A percentile compares a stretch with the other conserved stretches of the same genome.
Conservation (phyloP, 1,284 basidiomycete genomes). For the Fomitopsis schrenkii region DNA sequence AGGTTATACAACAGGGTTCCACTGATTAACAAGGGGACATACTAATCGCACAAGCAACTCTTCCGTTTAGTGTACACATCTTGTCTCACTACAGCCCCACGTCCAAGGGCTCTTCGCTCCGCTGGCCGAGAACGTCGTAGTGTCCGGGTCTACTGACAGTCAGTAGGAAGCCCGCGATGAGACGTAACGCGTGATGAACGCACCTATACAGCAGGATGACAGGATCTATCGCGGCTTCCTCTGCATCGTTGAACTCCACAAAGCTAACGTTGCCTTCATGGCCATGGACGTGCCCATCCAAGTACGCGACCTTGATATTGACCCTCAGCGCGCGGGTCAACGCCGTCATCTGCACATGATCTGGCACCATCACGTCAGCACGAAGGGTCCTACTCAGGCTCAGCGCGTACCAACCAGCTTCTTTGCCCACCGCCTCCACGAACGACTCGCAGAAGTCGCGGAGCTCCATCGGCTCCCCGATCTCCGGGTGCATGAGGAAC, state of each 20-base stretch:
- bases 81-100: not conserved
- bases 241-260: slow-evolving; percentile 60
- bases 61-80: too few relatives aligned
- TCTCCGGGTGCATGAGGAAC: slow-evolving; percentile 76
- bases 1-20: not conserved
- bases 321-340: slow-evolving; percentile 66
- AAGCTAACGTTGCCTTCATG: slow-evolving; percentile 55
- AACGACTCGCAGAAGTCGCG: slow-evolving; percentile 71
- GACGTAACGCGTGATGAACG: slow-evolving; percentile 17
- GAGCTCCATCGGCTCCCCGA: slow-evolving; percentile 53
- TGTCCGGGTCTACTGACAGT: slow-evolving; percentile 27
- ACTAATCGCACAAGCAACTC: not conserved
- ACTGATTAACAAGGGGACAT: not conserved
- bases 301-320: slow-evolving; percentile 75
- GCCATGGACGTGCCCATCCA: slow-evolving; percentile 47
- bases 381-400: not conserved
- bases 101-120: slow-evolving; percentile 17
- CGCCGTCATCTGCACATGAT: slow-evolving; percentile 83
- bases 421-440: slow-evolving; percentile 79
- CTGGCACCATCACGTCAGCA: slow-evolving; percentile 30
- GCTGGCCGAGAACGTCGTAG: slow-evolving; percentile 32
- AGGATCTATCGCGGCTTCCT: slow-evolving; percentile 38
- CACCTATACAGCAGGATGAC: slow-evolving; percentile 75
- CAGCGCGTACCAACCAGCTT: slow-evolving; percentile 56
- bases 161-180: not conserved